Base-by-base conservation (phyloP, 2,329 filamentous ascomycete species). In the Paracoccidioides brasiliensis region DNA sequence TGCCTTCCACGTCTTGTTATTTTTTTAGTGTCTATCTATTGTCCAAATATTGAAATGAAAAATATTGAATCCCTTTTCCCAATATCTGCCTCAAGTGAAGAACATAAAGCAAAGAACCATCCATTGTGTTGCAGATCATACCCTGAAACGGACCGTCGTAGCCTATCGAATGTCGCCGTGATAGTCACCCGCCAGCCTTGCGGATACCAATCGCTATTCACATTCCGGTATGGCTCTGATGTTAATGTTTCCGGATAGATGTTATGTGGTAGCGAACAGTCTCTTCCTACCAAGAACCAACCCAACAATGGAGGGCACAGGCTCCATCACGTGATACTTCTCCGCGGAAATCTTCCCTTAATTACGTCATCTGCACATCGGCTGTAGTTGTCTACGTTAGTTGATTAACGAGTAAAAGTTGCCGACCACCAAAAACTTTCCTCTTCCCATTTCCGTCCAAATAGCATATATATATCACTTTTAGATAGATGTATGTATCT, bases 321-420 rank as follows among this genome's bases (percentile, higher is more conserved):
- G 12, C 3, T 5, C 10, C 5, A 5, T 42, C 40, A 42, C 40
- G 40, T 42, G 40, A 9, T 14, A 37, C 40, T 14, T 4, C n/a
- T 8, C 40, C 40, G n/a, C 40, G 9, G 5, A 14, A 9, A 8
- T 28, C 3, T 6, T 3, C 30, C 12, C 1, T 3, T 28, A 22
- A 10, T 53, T 53, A 35, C 52, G 40, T 53, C 52, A 53, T 49
- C 46, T 33, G 46, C n/a, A 41, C 37, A 33, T 28, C 52, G 40
- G 52, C 40, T 30, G 5, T 14, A 14, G n/a, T n/a, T n/a, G n/a
- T n/a, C n/a, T n/a, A n/a, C n/a, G n/a, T n/a, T n/a, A n/a, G n/a
- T n/a, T n/a, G n/a, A 12, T 22, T 14, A 42, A 42, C 43, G 28
- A 30, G 1, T 30, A 10, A 52, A 40, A 52, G 32, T 41, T n/a